These are phyloP conservation scores for Fusarium dlaminii DNA, from an alignment of 2,329 filamentous ascomycete genomes.

Conservation along the genomic window DNA sequence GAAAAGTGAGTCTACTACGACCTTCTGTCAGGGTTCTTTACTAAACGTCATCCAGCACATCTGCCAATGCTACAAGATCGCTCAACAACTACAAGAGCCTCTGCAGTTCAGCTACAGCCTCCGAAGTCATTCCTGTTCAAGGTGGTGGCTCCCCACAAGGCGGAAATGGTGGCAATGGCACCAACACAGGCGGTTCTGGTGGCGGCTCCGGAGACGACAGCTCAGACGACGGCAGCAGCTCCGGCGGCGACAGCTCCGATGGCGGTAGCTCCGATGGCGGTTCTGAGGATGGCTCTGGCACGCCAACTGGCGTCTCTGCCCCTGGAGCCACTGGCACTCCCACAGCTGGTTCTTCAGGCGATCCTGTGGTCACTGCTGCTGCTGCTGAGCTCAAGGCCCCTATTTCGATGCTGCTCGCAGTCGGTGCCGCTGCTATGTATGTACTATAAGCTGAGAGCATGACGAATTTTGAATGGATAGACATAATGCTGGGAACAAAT, in stretches of 20 bases:
- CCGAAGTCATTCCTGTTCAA: slow-evolving; percentile 41
- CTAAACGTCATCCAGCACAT: slow-evolving; percentile 48
- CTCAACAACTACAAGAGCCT: slow-evolving; percentile 59
- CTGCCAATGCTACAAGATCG: slow-evolving; percentile 62
- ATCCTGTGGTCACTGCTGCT: slow-evolving; percentile 29
- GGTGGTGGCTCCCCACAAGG: slow-evolving; percentile 24
- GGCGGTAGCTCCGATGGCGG: neutral
- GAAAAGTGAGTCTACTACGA: slow-evolving; percentile 64
- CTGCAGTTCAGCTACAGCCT: slow-evolving; percentile 46
- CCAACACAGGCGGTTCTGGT: neutral
- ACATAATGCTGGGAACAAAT: slow-evolving; percentile 25
- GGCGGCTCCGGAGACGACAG: neutral
- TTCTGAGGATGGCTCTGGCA: slow-evolving; percentile 3
- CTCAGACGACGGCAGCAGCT: neutral
- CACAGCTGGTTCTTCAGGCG: slow-evolving; percentile 28
- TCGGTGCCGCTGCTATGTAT: slow-evolving; percentile 57
- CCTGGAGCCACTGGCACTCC: slow-evolving; percentile 34
- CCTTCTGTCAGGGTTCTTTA: neutral
- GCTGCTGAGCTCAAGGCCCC: slow-evolving; percentile 51
- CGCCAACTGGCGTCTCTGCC: slow-evolving; percentile 22
- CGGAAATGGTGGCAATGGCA: slow-evolving; percentile 29
- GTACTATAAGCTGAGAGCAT: slow-evolving; percentile 39
- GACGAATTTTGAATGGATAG: slow-evolving; percentile 15
- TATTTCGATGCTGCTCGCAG: slow-evolving; percentile 53
- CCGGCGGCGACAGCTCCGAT: neutral